phyloP scores from a whole-genome alignment of 208 protist genomes.

The Trypanosoma rangeli region DNA sequence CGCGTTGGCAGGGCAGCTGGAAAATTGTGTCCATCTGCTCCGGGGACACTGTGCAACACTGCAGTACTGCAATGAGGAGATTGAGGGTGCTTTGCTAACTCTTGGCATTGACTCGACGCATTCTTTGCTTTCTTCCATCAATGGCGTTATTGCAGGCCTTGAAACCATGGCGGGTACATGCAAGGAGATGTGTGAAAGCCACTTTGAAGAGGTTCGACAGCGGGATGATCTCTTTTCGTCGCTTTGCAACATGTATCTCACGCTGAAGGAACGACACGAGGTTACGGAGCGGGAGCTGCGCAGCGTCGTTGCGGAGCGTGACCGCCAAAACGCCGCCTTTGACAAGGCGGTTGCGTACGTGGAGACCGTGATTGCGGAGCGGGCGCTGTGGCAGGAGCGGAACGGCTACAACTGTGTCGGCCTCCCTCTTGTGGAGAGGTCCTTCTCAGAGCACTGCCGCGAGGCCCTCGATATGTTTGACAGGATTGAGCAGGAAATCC shows the following conservation, averaged over 20 bases:
- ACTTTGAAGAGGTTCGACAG: slow-evolving; percentile 43
- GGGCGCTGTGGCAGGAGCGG: slow-evolving; percentile 61
- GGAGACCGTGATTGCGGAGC: slow-evolving; percentile 65
- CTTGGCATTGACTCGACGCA: slow-evolving; percentile 70
- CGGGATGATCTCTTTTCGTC: slow-evolving; percentile 49
- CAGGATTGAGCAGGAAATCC: slow-evolving; percentile 10
- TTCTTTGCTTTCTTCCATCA: slow-evolving; percentile 49
- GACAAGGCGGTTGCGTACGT: slow-evolving; percentile 70
- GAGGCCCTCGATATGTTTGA: slow-evolving; percentile 40
- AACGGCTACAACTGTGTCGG: slow-evolving; percentile 53
- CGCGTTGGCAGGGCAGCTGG: slow-evolving; percentile 38
- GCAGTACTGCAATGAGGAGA: slow-evolving; percentile 50
- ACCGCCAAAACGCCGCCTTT: slow-evolving; percentile 56
- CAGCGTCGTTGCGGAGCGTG: slow-evolving; percentile 42
- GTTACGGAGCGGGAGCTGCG: slow-evolving; percentile 55
- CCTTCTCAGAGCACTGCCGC: slow-evolving; percentile 41
- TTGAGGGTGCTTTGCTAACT: slow-evolving; percentile 72
- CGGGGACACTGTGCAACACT: slow-evolving; percentile 39
- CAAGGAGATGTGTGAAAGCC: slow-evolving; percentile 27
- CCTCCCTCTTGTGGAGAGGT: slow-evolving; percentile 50
- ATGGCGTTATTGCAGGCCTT: slow-evolving; percentile 41
- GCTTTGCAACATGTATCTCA: slow-evolving; percentile 39
- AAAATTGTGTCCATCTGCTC: slow-evolving; percentile 42
- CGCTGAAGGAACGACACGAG: slow-evolving; percentile 55
- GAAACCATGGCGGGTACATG: slow-evolving; percentile 38